Conservation (phyloP, 2,329 filamentous ascomycete species). For the Hypoxylon rubiginosum region DNA sequence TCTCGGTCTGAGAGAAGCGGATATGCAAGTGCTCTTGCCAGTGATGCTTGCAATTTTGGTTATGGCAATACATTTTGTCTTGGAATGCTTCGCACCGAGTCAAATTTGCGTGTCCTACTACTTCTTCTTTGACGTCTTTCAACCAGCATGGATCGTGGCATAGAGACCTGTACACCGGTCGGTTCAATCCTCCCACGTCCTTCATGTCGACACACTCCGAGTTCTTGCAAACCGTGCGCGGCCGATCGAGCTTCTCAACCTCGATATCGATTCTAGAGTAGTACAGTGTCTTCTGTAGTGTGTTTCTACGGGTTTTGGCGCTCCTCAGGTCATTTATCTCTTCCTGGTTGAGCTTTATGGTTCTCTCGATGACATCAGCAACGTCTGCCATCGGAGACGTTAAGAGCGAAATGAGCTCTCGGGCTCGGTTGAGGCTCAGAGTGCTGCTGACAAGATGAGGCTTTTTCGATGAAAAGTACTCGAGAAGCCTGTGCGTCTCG, state of each 20-base stretch:
- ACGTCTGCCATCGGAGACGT: conserved; percentile 56
- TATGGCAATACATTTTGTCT: neutral
- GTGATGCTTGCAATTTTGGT: conserved; percentile 50
- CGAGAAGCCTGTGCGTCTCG: conserved; percentile 51
- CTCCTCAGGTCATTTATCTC: conserved; percentile 41
- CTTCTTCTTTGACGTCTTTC: neutral
- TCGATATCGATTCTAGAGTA: conserved; percentile 47
- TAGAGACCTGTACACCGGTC: neutral
- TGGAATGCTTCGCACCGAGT: neutral
- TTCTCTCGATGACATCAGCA: neutral
- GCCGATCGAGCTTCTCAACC: conserved; percentile 2
- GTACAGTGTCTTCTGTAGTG: too few relatives aligned
- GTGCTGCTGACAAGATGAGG: conserved; percentile 56
- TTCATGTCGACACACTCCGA: neutral
- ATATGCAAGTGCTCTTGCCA: conserved; percentile 57
- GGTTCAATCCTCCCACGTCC: neutral
- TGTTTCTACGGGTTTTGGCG: too few relatives aligned
- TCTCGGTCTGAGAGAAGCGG: conserved; percentile 48
- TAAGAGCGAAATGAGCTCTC: conserved; percentile 53
- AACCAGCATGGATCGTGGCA: neutral
- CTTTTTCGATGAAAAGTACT: conserved; percentile 46
- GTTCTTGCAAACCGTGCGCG: neutral
- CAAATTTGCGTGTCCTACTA: neutral
- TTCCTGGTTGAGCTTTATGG: neutral
- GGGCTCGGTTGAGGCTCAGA: conserved; percentile 56